Evolutionary conservation across 495 filamentous ascomycete genomes (phyloP).

Genomic region (Margaritispora aquatica): DNA sequence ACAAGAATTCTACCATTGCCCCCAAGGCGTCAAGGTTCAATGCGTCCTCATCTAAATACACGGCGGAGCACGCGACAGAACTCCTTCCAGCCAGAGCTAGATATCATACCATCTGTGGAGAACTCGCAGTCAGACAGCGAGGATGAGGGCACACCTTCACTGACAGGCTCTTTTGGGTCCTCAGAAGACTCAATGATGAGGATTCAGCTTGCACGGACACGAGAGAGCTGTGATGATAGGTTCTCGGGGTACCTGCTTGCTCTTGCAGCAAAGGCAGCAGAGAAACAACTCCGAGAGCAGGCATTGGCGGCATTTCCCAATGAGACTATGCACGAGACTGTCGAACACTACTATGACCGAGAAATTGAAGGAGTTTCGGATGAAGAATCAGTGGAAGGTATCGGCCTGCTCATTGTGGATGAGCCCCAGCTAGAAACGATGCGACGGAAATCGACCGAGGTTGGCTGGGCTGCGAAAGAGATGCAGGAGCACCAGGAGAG

Average conservation of each 20-base stretch:
- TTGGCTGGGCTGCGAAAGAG: slow-evolving; percentile 36
- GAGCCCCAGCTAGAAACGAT: slow-evolving; percentile 34
- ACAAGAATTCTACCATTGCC: slow-evolving; percentile 12
- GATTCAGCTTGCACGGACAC: slow-evolving; percentile 42
- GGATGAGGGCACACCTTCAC: slow-evolving; percentile 36
- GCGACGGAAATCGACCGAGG: slow-evolving; percentile 41
- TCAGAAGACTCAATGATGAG: slow-evolving; percentile 41
- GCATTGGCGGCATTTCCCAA: slow-evolving; percentile 66
- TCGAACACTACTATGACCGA: slow-evolving; percentile 48
- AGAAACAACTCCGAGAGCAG: slow-evolving; percentile 65
- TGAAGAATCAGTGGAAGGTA: slow-evolving; percentile 20
- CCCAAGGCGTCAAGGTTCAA: slow-evolving; percentile 28
- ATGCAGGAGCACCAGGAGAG: slow-evolving; percentile 37
- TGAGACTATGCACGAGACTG: slow-evolving; percentile 52
- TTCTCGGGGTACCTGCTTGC: slow-evolving; percentile 70
- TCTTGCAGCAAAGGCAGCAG: slow-evolving; percentile 67
- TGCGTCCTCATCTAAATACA: slow-evolving; percentile 34
- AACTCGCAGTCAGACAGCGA: slow-evolving; percentile 23
- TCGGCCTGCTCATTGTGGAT: slow-evolving; percentile 28
- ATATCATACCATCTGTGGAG: slow-evolving; percentile 31
- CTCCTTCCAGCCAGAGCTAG: slow-evolving; percentile 34
- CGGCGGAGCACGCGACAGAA: slow-evolving; percentile 31
- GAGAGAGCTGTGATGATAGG: slow-evolving; percentile 61
- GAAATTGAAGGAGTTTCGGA: slow-evolving; percentile 40
- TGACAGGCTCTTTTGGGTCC: slow-evolving; percentile 49